Evolutionary conservation across 176 grass and related monocot genomes (phyloP).

Genomic region (Thinopyrum elongatum): DNA sequence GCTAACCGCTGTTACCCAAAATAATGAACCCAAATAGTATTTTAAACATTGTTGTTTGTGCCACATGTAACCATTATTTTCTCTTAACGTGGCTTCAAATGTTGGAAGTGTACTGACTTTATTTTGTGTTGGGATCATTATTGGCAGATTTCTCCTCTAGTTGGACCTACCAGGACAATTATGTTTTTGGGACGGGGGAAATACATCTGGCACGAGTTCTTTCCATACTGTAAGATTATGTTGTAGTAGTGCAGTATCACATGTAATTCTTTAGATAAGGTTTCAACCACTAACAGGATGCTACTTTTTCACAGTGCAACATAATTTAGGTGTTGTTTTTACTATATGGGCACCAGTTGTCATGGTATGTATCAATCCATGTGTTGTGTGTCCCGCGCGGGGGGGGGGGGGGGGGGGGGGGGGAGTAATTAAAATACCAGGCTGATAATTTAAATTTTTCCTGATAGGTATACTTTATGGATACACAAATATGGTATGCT

Average conservation of each 20-base stretch:
- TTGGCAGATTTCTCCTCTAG: slow-evolving; percentile 81
- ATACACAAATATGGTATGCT: slow-evolving; percentile 98
- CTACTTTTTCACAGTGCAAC: slow-evolving; percentile 64
- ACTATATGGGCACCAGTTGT: slow-evolving; percentile 93
- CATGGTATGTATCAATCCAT: slow-evolving; percentile 59
- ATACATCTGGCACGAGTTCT: slow-evolving; percentile 95
- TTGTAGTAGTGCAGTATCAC: not conserved
- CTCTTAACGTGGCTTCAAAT: not conserved
- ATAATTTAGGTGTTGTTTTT: slow-evolving; percentile 87
- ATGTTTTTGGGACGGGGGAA: slow-evolving; percentile 65
- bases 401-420: not conserved
- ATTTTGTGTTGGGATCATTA: slow-evolving; percentile 16
- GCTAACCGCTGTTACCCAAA: not conserved
- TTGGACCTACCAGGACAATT: slow-evolving; percentile 74
- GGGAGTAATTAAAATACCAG: not conserved
- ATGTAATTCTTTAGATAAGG: not conserved
- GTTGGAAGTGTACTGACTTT: slow-evolving; percentile 8
- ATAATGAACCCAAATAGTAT: not conserved
- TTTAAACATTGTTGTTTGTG: not conserved
- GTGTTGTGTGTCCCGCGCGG: not conserved
- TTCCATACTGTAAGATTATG: slow-evolving; percentile 79
- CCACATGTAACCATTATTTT: not conserved
- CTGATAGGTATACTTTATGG: slow-evolving; percentile 97
- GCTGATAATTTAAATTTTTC: not conserved
- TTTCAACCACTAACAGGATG: slow-evolving; percentile 29